Base-by-base conservation (phyloP, 2,329 filamentous ascomycete genomes). In the Sporothrix humicola region DNA sequence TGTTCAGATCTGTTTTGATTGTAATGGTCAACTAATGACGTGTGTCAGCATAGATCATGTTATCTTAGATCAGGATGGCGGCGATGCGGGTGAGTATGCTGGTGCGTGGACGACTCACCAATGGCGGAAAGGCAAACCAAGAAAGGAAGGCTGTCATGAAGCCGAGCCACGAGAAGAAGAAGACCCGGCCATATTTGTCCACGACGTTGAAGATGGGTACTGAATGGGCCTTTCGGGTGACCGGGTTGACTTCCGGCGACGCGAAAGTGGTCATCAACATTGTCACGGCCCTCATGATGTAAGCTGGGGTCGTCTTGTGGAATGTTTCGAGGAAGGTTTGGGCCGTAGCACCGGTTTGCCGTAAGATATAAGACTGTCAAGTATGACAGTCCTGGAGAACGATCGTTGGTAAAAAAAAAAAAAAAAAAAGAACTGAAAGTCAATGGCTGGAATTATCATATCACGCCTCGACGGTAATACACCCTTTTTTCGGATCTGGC, bases 111-210 rank as follows among this genome's bases (percentile, higher is more conserved):
- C 26, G 26, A 61, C 56, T 61, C 23, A 61, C 56, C 13, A 96
- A 84, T 77, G 94, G 94, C 76, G 94, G 93, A 82, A 97, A 97
- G 1, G 94, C 92, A 84, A 97, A 97, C 92, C 92, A 97, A 10
- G 93, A 94, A 87, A 93, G 93, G 83, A 97, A 97, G 7, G 93
- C 92, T 72, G 95, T 88, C 87, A 96, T 90, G 82, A 96, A 96
- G 2, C 93, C 93, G 68, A 94, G 87, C 90, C 93, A 96, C 1
- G 92, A 92, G 83, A 97, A 97, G 85, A 95, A 94, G 82, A 97
- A 97, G 0, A 96, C 94, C 8, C 93, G 88, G 52, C 94, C 94
- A 84, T 97, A 94, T 77, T 90, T 84, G 81, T 97, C 87, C 78
- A 94, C 80, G 0, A 91, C 88, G 81, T 97, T 97, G 75, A 97